Conservation (phyloP, 495 filamentous ascomycete genomes). For the Immersiella caudata region DNA sequence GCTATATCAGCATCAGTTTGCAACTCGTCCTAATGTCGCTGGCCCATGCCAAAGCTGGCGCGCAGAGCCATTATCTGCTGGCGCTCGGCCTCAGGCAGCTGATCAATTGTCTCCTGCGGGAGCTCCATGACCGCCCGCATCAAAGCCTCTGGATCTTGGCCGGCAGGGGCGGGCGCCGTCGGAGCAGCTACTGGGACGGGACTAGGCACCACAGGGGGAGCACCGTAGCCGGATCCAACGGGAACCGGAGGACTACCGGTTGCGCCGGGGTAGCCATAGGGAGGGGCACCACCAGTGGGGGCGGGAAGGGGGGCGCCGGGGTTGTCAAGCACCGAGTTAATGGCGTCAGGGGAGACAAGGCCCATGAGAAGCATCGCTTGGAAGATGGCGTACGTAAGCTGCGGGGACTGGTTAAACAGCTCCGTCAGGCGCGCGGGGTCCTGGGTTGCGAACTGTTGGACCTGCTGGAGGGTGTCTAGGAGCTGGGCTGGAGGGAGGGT, state of each 20-base stretch:
- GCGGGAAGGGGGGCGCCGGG: conserved; percentile 28
- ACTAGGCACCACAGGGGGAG: conserved; percentile 40
- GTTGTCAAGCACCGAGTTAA: conserved; percentile 53
- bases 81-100: conserved; percentile 69
- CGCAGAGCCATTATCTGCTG: conserved; percentile 73
- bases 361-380: conserved; percentile 92
- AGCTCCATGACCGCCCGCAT: conserved; percentile 76
- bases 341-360: conserved; percentile 70
- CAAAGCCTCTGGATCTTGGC: conserved; percentile 64
- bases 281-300: conserved; percentile 25
- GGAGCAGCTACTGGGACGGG: conserved; percentile 33
- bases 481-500: conserved; percentile 86
- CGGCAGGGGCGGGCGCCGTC: conserved; percentile 34
- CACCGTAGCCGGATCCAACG: conserved; percentile 38
- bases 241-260: conserved; percentile 58
- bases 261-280: conserved; percentile 59
- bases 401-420: conserved; percentile 84
- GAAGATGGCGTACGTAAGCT: conserved; percentile 94
- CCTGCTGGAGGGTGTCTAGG: conserved; percentile 90
- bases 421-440: conserved; percentile 86
- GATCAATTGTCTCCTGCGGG: conserved; percentile 74
- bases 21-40: conserved; percentile 9
- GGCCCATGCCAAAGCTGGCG: conserved; percentile 29
- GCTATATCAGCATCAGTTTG: neutral
- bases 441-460: conserved; percentile 81